Evolutionary conservation across 2,329 filamentous ascomycete genomes (phyloP).

Genomic region (Penicillium sp.): DNA sequence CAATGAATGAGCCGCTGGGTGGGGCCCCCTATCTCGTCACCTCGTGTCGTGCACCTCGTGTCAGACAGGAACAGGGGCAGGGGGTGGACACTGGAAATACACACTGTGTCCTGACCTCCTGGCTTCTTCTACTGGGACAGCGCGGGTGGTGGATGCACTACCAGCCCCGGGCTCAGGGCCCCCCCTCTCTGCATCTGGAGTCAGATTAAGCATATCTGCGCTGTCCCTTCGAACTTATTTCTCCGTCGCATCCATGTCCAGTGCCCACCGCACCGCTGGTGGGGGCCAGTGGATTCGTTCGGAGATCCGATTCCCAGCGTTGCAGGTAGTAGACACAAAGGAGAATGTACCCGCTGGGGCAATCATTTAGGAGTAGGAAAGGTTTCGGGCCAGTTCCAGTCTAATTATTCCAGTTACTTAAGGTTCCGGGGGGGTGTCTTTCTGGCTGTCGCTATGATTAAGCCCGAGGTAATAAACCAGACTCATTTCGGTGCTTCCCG

Average conservation of each 20-base stretch:
- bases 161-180: neutral
- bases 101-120: too few species aligned
- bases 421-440: neutral
- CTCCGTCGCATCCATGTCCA: slow-evolving; percentile 31
- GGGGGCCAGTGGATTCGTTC: slow-evolving; percentile 27
- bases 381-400: neutral
- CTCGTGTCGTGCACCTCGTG: slow-evolving; percentile 7
- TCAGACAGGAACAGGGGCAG: slow-evolving; percentile 4
- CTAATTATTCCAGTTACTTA: neutral
- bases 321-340: slow-evolving; percentile 2
- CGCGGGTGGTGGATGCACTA: slow-evolving; percentile 12
- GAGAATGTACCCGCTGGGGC: slow-evolving; percentile 5
- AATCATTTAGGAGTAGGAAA: neutral
- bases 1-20: neutral
- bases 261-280: slow-evolving; percentile 27
- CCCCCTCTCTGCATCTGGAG: slow-evolving; percentile 22
- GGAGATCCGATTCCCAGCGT: slow-evolving; percentile 20
- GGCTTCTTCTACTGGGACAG: neutral
- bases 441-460: neutral
- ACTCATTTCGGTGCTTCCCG: neutral
- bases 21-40: slow-evolving; percentile 3
- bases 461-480: too few species aligned
- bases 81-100: neutral
- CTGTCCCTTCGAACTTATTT: slow-evolving; percentile 26
- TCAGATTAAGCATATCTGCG: slow-evolving; percentile 34